Evolutionary conservation across 2,329 filamentous ascomycete species (phyloP).

Genomic region (Sphaerulina populicola): DNA sequence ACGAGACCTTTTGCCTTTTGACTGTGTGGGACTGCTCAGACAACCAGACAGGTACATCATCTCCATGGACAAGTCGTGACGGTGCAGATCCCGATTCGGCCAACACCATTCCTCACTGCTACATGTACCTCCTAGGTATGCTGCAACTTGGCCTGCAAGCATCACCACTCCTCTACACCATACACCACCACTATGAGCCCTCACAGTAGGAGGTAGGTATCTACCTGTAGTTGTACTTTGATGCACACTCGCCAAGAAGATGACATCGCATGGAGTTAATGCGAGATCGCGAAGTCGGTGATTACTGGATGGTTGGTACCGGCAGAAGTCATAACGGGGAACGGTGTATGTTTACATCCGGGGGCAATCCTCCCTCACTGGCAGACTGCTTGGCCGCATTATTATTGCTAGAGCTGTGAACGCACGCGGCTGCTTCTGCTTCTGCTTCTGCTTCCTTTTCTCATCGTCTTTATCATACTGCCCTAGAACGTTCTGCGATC

Average conservation of each 20-base stretch:
- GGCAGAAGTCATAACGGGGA: background rate
- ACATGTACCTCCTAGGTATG: too few species aligned
- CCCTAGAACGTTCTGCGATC: background rate
- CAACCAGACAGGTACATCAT: too few species aligned
- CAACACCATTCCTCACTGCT: too few species aligned
- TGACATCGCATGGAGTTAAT: background rate
- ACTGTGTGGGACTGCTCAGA: background rate
- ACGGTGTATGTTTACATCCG: background rate
- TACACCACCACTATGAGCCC: too few species aligned
- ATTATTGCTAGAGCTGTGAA: background rate
- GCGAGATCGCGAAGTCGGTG: background rate
- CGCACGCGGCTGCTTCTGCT: background rate
- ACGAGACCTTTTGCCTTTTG: background rate
- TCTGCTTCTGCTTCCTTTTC: background rate
- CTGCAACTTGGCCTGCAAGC: too few species aligned
- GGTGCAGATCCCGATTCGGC: too few species aligned
- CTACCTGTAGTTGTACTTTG: background rate
- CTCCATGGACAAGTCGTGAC: too few species aligned
- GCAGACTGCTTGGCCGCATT: background rate
- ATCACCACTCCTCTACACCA: too few species aligned
- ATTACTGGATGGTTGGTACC: background rate
- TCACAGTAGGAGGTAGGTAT: too few species aligned
- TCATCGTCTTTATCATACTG: too few species aligned
- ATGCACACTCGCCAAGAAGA: background rate
- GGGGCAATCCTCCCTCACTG: background rate